Evolutionary conservation across 495 filamentous ascomycete genomes (phyloP).

Genomic region (Melanomma pulvis-pyrius): DNA sequence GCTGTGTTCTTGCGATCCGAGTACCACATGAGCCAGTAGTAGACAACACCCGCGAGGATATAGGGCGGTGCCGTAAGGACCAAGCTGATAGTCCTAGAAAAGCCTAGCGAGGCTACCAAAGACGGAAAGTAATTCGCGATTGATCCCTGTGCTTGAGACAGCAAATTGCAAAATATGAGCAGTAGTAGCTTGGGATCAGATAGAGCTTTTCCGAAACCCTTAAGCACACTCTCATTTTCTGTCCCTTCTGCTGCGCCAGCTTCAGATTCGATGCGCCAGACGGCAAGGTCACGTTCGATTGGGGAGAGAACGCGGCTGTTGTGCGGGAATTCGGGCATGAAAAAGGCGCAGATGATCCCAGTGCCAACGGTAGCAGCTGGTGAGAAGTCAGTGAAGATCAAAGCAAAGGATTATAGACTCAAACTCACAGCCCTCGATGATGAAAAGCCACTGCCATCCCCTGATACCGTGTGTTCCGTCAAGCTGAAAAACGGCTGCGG

Average conservation of each 20-base stretch:
- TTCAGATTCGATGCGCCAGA: slow-evolving; percentile 7
- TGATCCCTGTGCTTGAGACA: neutral
- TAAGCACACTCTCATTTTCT: neutral
- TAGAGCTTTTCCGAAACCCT: neutral
- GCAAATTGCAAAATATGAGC: slow-evolving; percentile 4
- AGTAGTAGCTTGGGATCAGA: slow-evolving; percentile 4
- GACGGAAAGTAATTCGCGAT: slow-evolving; percentile 4
- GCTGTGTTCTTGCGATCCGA: slow-evolving; percentile 3
- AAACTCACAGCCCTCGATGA: slow-evolving; percentile 15
- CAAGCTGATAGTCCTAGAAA: neutral
- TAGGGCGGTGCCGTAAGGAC: neutral
- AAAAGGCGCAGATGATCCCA: neutral
- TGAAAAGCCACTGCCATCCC: slow-evolving; percentile 14
- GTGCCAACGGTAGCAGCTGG: neutral
- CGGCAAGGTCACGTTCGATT: neutral
- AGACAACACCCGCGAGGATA: slow-evolving; percentile 1
- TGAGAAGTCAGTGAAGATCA: no score
- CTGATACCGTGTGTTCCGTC: slow-evolving; percentile 3
- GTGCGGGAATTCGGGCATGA: slow-evolving; percentile 5
- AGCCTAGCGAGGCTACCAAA: neutral
- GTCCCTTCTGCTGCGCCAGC: neutral
- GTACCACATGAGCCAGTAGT: slow-evolving; percentile 3
- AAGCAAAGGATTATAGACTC: no score
- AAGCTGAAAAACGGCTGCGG: slow-evolving; percentile 3
- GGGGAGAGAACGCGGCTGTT: slow-evolving; percentile 2